Evolutionary conservation across 768 basidiomycete genomes (phyloP).

Genomic region (Mycena vulgaris): DNA sequence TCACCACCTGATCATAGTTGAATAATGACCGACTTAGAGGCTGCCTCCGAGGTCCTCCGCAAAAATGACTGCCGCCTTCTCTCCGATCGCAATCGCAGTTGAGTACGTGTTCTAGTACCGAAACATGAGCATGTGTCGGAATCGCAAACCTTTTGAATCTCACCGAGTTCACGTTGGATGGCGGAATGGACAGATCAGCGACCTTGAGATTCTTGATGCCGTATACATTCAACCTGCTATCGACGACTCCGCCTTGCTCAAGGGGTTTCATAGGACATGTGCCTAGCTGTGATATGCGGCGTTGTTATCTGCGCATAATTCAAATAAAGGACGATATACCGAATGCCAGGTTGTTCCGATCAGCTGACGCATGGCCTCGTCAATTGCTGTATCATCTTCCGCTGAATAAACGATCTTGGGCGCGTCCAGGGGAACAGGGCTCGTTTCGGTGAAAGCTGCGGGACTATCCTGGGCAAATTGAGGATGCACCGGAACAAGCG

Average conservation of each 20-base stretch:
- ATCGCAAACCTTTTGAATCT: background rate
- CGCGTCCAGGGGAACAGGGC: constrained; percentile 57
- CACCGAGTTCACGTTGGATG: background rate
- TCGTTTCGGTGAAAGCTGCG: constrained; percentile 44
- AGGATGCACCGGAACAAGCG: constrained; percentile 37
- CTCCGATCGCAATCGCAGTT: background rate
- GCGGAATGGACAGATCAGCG: constrained; percentile 55
- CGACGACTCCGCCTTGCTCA: constrained; percentile 74
- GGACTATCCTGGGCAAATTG: constrained; percentile 47
- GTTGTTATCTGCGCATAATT: background rate
- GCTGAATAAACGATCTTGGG: constrained; percentile 43
- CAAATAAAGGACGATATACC: constrained; percentile 42
- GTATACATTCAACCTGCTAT: constrained; percentile 73
- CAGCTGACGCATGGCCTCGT: too few species aligned
- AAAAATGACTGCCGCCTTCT: constrained; percentile 3
- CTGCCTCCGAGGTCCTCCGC: constrained; percentile 1
- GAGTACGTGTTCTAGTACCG: constrained; percentile 55
- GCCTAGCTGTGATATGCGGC: constrained; percentile 60
- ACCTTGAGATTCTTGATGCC: constrained; percentile 72
- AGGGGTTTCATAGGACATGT: constrained; percentile 80
- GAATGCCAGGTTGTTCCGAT: constrained; percentile 50
- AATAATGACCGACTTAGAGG: too few species aligned
- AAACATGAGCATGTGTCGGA: constrained; percentile 41
- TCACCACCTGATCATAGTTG: too few species aligned
- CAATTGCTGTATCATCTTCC: constrained; percentile 9